phyloP scores from a whole-genome alignment of 352 stramenopile genomes.

The Globisporangium ultimum region DNA sequence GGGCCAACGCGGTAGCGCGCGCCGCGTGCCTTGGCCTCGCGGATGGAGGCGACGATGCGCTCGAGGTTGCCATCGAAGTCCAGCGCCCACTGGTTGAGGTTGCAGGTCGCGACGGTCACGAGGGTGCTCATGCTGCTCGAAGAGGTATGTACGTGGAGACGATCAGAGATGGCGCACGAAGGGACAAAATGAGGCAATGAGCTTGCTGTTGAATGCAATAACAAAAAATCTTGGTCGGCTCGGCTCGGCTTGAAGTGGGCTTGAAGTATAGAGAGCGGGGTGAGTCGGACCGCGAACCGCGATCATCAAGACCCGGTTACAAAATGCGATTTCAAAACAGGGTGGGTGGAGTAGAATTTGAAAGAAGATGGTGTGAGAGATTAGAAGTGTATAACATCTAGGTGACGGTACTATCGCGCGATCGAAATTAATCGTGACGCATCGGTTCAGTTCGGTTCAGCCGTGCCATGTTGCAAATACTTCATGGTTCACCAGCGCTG shows the following conservation, averaged over 20 bases:
- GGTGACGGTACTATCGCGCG: too few species aligned
- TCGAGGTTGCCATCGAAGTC: slow-evolving; percentile 98
- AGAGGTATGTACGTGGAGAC: background rate
- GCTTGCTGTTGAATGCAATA: background rate
- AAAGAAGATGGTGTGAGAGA: too few species aligned
- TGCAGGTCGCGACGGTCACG: slow-evolving; percentile 97
- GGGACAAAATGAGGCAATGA: background rate
- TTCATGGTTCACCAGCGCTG: too few species aligned
- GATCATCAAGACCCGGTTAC: background rate
- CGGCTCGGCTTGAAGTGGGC: background rate
- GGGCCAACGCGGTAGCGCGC: slow-evolving; percentile 94
- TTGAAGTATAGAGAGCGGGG: background rate
- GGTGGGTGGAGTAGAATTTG: too few species aligned
- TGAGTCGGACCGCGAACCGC: background rate
- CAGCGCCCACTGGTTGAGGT: slow-evolving; percentile 98
- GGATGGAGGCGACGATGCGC: slow-evolving; percentile 89
- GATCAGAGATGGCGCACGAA: background rate
- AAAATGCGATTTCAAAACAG: background rate
- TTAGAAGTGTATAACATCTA: too few species aligned
- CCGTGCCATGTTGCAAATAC: too few species aligned
- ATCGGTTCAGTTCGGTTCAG: too few species aligned
- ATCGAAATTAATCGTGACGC: too few species aligned
- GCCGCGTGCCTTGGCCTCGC: slow-evolving; percentile 76
- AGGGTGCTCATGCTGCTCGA: slow-evolving; percentile 61
- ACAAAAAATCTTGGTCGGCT: background rate